Conservation (phyloP, 2,329 filamentous ascomycete species). For the Beauveria brongniartii region DNA sequence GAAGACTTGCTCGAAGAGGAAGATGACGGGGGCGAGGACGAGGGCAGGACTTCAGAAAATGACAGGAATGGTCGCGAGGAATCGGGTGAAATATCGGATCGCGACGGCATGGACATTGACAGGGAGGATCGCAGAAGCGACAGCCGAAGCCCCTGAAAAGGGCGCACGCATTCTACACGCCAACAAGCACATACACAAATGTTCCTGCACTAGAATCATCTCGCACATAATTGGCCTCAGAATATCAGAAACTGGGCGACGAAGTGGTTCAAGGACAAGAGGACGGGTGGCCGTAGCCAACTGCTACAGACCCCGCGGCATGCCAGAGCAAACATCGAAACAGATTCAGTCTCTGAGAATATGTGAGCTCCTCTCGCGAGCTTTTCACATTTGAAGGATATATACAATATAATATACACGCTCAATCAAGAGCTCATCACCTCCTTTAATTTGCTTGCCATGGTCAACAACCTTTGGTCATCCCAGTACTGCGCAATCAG, state of each 20-base stretch:
- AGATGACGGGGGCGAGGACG: constrained; percentile 30
- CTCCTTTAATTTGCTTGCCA: constrained; percentile 41
- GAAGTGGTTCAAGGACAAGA: not conserved
- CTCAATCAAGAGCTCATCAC: constrained; percentile 17
- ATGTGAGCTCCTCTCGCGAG: not conserved
- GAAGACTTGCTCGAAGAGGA: constrained; percentile 61
- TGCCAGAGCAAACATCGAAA: not conserved
- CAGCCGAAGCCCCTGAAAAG: constrained; percentile 13
- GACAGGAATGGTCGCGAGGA: constrained; percentile 25
- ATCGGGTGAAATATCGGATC: constrained; percentile 30
- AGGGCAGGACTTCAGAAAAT: constrained; percentile 34
- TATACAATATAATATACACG: constrained; percentile 9
- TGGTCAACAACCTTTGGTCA: constrained; percentile 53
- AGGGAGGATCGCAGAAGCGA: constrained; percentile 18
- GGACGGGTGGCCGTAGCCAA: not conserved
- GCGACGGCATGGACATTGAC: constrained; percentile 33
- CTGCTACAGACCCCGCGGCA: not conserved
- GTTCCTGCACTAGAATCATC: not conserved
- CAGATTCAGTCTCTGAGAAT: not conserved
- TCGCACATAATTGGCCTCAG: not conserved
- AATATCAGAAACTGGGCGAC: not conserved
- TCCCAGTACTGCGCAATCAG: constrained; percentile 76
- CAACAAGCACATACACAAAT: not conserved
- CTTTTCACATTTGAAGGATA: not conserved
- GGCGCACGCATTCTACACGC: not conserved